Conservation (phyloP, 345 rosid species). For the Linum usitatissimum region DNA sequence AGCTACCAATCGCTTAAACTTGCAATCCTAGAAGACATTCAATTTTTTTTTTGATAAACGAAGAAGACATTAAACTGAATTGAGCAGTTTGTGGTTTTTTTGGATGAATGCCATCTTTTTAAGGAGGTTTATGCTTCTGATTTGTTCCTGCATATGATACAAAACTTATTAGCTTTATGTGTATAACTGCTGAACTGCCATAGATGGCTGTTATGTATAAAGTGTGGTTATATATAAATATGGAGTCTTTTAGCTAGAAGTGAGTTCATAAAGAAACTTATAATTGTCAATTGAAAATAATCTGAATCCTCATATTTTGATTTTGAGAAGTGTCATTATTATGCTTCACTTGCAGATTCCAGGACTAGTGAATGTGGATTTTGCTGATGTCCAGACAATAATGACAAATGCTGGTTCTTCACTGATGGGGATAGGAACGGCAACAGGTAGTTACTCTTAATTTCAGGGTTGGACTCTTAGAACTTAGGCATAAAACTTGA, state of each 20-base stretch:
- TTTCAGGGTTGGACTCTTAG: background rate
- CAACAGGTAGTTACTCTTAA: slow-evolving; percentile 51
- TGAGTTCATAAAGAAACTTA: no score
- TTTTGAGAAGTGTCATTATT: background rate
- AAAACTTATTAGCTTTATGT: background rate
- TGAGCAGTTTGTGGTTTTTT: background rate
- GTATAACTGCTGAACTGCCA: background rate
- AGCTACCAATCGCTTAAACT: no score
- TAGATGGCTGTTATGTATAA: no score
- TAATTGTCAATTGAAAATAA: no score
- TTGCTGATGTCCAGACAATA: slow-evolving; percentile 96
- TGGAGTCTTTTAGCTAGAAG: background rate
- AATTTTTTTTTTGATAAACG: no score
- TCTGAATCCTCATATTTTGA: background rate
- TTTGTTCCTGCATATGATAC: background rate
- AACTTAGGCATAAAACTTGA: background rate
- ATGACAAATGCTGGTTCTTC: slow-evolving; percentile 99
- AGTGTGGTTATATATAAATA: background rate
- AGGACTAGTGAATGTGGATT: slow-evolving; percentile 94
- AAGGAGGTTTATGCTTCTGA: background rate
- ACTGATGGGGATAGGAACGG: slow-evolving; percentile 95
- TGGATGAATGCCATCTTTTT: background rate
- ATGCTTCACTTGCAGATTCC: slow-evolving; percentile 47
- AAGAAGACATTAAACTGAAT: no score
- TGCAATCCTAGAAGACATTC: background rate